Percentiles rank a stretch among this genome's conserved stretches.
These are phyloP conservation scores for Penicillium sp. DNA, from an alignment of 2,329 filamentous ascomycete genomes.

Conservation along the genomic window DNA sequence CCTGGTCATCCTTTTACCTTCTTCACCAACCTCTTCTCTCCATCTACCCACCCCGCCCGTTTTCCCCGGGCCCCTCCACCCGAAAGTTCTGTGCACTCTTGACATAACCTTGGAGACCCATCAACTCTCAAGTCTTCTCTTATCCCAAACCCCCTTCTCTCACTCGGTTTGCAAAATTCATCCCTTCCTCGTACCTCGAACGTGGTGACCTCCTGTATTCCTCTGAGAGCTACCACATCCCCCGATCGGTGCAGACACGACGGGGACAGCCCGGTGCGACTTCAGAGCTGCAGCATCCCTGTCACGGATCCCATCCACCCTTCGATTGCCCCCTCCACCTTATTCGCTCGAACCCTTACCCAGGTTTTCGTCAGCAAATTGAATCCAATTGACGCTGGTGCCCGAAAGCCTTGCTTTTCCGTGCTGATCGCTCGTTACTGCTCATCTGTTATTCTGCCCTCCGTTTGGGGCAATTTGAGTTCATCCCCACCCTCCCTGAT, in stretches of 20 bases:
- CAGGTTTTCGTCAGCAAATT: constrained; percentile 28
- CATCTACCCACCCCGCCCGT: not conserved
- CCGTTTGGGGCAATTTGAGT: constrained; percentile 21
- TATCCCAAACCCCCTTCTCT: not conserved
- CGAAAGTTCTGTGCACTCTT: constrained; percentile 5
- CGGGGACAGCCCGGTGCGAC: constrained; percentile 20
- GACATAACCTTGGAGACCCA: constrained; percentile 1
- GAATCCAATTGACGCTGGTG: constrained; percentile 30
- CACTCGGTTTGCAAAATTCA: not conserved
- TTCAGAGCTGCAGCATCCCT: constrained; percentile 30
- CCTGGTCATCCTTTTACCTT: not conserved
- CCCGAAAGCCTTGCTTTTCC: constrained; percentile 35
- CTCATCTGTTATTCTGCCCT: constrained; percentile 11
- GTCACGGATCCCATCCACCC: constrained; percentile 28
- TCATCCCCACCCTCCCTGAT: constrained; percentile 27
- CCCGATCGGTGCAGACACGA: constrained; percentile 17
- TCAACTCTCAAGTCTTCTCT: not conserved
- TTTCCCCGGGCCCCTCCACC: not conserved
- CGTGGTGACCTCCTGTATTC: constrained; percentile 1
- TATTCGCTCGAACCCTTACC: constrained; percentile 27
- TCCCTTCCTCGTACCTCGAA: not conserved
- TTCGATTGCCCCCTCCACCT: constrained; percentile 21
- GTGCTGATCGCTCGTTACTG: constrained; percentile 23
- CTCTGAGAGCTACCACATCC: constrained; percentile 14
- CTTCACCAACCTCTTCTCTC: not conserved